Percentiles rank a stretch among this genome's conserved stretches.
These are phyloP conservation scores for Candida golubevii DNA, from an alignment of 805 yeast genomes.

Conservation along the genomic window DNA sequence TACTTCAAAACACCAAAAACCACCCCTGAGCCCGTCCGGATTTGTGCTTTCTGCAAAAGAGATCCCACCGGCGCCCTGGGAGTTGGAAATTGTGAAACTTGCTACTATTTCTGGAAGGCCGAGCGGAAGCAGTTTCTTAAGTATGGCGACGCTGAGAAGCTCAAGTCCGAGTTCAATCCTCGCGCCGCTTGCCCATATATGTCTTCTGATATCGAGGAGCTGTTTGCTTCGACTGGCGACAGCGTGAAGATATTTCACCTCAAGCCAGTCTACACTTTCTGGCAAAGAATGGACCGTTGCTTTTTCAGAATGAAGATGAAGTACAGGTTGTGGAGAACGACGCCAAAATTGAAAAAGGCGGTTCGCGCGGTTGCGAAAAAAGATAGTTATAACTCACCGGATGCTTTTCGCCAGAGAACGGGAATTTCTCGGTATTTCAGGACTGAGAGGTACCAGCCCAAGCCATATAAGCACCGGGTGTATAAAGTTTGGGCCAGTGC, in stretches of 20 bases:
- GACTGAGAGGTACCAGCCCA: too few species aligned
- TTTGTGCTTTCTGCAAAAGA: neutral
- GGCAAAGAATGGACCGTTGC: neutral
- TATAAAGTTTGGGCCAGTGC: neutral
- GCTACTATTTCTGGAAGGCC: constrained; percentile 1
- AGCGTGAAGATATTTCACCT: neutral
- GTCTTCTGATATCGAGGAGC: neutral
- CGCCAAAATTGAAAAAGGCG: neutral
- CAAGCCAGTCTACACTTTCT: neutral
- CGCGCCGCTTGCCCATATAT: neutral
- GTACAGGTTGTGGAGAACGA: neutral
- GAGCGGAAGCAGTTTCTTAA: neutral
- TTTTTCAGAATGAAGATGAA: neutral
- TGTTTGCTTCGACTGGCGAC: neutral
- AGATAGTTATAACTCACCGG: neutral
- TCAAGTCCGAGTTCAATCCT: neutral
- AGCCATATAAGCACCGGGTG: too few species aligned
- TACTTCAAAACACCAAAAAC: neutral
- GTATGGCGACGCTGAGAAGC: constrained; percentile 1
- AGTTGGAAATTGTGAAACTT: neutral
- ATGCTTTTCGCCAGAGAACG: neutral
- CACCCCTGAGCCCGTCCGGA: neutral
- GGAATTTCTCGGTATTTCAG: too few species aligned
- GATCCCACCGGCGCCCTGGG: constrained; percentile 1
- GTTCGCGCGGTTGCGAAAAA: constrained; percentile 2